Evolutionary conservation across 2,329 filamentous ascomycete genomes (phyloP).

Genomic region (Furcasterigmium furcatum): DNA sequence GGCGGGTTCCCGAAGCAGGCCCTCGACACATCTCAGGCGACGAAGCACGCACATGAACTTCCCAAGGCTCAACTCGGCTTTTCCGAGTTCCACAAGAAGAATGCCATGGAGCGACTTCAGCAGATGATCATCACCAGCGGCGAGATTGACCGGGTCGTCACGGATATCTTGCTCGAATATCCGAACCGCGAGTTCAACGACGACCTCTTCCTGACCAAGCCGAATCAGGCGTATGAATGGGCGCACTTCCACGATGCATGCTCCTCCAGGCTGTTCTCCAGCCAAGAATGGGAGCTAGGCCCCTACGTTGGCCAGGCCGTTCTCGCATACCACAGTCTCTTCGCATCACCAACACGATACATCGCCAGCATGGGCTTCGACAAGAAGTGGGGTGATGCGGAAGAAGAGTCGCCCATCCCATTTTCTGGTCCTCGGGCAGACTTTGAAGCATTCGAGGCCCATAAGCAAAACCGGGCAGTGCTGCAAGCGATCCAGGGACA

Average conservation of each 20-base stretch:
- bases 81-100: slow-evolving; percentile 68
- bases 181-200: slow-evolving; percentile 89
- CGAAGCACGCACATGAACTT: slow-evolving; percentile 43
- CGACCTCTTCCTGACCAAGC: slow-evolving; percentile 86
- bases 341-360: slow-evolving; percentile 67
- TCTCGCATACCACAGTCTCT: slow-evolving; percentile 87
- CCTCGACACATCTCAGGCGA: slow-evolving; percentile 26
- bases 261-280: slow-evolving; percentile 73
- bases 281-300: slow-evolving; percentile 88
- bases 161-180: slow-evolving; percentile 83
- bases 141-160: slow-evolving; percentile 74
- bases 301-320: slow-evolving; percentile 85
- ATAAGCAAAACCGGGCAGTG: slow-evolving; percentile 73
- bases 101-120: slow-evolving; percentile 66
- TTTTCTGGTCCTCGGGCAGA: slow-evolving; percentile 83
- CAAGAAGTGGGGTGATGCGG: slow-evolving; percentile 45
- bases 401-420: slow-evolving; percentile 55
- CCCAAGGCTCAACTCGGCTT: slow-evolving; percentile 64
- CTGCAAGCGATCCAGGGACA: slow-evolving; percentile 71
- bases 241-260: slow-evolving; percentile 87
- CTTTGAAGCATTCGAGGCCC: slow-evolving; percentile 75
- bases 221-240: slow-evolving; percentile 87
- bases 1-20: slow-evolving; percentile 69
- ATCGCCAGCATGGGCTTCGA: slow-evolving; percentile 36
- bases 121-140: slow-evolving; percentile 79